Evolutionary conservation across 2,329 filamentous ascomycete genomes (phyloP).

Genomic region (Stemphylium lycopersici): DNA sequence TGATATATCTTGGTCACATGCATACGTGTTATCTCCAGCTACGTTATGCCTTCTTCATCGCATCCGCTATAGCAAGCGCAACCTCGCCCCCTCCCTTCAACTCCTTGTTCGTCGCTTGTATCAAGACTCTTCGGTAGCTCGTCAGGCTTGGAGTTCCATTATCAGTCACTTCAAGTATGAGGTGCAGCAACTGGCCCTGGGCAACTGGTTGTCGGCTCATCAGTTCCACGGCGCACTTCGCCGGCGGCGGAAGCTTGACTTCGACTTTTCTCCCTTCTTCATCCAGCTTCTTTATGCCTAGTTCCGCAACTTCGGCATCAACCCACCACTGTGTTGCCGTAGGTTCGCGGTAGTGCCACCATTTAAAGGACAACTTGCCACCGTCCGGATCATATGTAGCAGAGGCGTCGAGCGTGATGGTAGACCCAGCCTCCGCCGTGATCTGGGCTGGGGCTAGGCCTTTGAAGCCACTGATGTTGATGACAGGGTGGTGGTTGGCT

Average conservation of each 20-base stretch:
- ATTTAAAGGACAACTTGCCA: constrained; percentile 53
- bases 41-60: constrained; percentile 1
- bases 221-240: constrained; percentile 50
- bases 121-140: constrained; percentile 55
- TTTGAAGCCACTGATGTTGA: constrained; percentile 51
- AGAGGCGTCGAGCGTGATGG: constrained; percentile 54
- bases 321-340: constrained; percentile 54
- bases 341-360: constrained; percentile 58
- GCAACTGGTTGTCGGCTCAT: constrained; percentile 45
- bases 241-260: constrained; percentile 52
- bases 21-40: too few relatives aligned
- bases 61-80: not conserved
- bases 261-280: constrained; percentile 37
- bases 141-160: constrained; percentile 53
- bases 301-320: constrained; percentile 49
- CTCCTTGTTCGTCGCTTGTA: constrained; percentile 44
- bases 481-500: constrained; percentile 57
- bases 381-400: constrained; percentile 57
- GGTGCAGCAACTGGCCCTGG: constrained; percentile 55
- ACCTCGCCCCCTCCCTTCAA: constrained; percentile 27
- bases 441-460: constrained; percentile 50
- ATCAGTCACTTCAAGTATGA: constrained; percentile 59
- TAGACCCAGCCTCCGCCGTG: constrained; percentile 50
- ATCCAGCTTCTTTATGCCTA: constrained; percentile 43
- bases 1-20: not conserved